Conservation (phyloP, 2,329 filamentous ascomycete species). For the Fusarium sp. region DNA sequence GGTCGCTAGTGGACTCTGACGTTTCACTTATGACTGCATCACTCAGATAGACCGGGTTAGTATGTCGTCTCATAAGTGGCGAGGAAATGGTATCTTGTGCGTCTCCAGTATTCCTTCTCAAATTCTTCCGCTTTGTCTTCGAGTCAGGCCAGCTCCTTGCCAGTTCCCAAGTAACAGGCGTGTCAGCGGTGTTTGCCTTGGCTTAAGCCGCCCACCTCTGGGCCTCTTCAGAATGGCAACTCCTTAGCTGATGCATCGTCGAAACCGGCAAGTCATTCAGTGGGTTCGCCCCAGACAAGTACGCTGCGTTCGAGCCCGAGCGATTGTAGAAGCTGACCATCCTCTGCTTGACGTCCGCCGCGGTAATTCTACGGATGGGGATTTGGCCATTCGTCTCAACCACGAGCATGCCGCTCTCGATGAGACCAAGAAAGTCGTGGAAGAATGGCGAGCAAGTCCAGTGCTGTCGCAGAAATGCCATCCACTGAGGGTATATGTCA, state of each 20-base stretch:
- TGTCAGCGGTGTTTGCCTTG: neutral
- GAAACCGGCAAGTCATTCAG: neutral
- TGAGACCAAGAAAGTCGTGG: neutral
- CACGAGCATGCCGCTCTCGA: neutral
- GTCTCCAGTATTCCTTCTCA: neutral
- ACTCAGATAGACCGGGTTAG: neutral
- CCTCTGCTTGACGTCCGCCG: neutral
- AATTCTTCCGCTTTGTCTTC: neutral
- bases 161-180: neutral
- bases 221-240: neutral
- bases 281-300: neutral
- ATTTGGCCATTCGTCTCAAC: neutral
- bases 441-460: neutral
- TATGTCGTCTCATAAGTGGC: neutral
- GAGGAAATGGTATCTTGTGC: neutral
- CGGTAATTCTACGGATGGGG: neutral
- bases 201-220: neutral
- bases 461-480: neutral
- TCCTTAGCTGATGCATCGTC: neutral
- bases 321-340: neutral
- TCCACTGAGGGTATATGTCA: neutral
- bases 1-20: neutral
- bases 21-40: neutral
- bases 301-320: neutral
- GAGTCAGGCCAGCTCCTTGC: neutral